These are phyloP conservation scores for Boletus edulis DNA, from an alignment of 768 basidiomycete genomes.

Conservation along the genomic window DNA sequence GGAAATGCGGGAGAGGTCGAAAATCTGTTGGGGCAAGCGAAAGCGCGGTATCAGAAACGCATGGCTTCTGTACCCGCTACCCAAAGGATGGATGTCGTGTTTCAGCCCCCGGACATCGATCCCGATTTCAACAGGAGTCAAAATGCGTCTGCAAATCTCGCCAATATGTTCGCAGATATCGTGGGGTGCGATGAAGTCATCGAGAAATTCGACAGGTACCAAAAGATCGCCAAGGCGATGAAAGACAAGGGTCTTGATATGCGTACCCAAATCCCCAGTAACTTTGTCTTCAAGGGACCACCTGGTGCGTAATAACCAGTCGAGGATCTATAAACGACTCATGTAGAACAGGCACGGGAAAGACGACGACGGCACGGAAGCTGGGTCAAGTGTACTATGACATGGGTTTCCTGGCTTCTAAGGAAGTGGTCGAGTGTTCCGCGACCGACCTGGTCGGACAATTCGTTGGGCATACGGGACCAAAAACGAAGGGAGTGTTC, in stretches of 20 bases:
- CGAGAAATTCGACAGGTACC: slow-evolving; percentile 46
- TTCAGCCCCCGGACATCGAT: slow-evolving; percentile 58
- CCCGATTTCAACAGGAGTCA: slow-evolving; percentile 52
- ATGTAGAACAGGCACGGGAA: slow-evolving; percentile 52
- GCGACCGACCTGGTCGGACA: slow-evolving; percentile 70
- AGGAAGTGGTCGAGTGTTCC: slow-evolving; percentile 63
- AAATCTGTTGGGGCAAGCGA: slow-evolving; percentile 55
- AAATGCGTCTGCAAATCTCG: slow-evolving; percentile 50
- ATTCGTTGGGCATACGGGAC: slow-evolving; percentile 72
- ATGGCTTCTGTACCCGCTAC: slow-evolving; percentile 26
- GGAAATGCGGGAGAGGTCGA: slow-evolving; percentile 68
- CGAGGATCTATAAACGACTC: background rate
- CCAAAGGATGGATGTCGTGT: slow-evolving; percentile 29
- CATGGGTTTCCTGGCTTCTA: slow-evolving; percentile 54
- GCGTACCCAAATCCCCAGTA: slow-evolving; percentile 53
- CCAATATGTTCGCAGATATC: slow-evolving; percentile 59
- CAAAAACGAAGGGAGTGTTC: slow-evolving; percentile 58
- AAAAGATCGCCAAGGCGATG: slow-evolving; percentile 46
- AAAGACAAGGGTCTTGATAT: slow-evolving; percentile 43
- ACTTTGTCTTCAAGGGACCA: slow-evolving; percentile 72
- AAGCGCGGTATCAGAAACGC: slow-evolving; percentile 45
- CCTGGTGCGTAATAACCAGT: slow-evolving; percentile 43
- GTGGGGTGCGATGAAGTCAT: slow-evolving; percentile 60
- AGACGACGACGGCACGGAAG: slow-evolving; percentile 62
- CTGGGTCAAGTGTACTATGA: slow-evolving; percentile 64